Evolutionary conservation across 345 rosid genomes (phyloP).

Genomic region (Lepidium africanum): DNA sequence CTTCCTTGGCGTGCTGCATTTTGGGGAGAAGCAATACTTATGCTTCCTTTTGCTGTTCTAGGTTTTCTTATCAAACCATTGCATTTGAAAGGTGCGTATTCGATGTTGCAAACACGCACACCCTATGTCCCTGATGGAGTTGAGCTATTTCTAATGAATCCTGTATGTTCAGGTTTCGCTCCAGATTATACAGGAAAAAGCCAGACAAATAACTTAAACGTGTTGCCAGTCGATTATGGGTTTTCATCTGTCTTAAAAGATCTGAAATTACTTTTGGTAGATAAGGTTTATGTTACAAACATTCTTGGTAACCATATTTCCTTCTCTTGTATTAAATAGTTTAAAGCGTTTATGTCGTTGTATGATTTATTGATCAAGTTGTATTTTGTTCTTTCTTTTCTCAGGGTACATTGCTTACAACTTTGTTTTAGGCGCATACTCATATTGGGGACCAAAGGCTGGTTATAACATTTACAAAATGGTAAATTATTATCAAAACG

Average conservation of each 20-base stretch:
- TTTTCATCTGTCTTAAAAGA: conserved; percentile 57
- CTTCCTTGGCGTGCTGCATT: conserved; percentile 86
- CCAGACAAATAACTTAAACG: conserved; percentile 15
- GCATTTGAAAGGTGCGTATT: conserved; percentile 67
- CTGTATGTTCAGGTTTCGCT: conserved; percentile 57
- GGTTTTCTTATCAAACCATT: conserved; percentile 83
- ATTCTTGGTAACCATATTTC: conserved; percentile 53
- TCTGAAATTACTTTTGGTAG: conserved; percentile 49
- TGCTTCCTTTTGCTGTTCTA: conserved; percentile 79
- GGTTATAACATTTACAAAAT: conserved; percentile 77
- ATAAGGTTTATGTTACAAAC: conserved; percentile 64
- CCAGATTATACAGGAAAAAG: conserved; percentile 38
- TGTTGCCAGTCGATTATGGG: conserved; percentile 27
- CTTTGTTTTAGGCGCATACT: conserved; percentile 92
- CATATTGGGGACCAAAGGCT: conserved; percentile 98
- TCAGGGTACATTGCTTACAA: conserved; percentile 82
- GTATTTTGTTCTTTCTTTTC: conserved; percentile 20
- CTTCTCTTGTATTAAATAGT: not conserved
- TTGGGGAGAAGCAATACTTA: conserved; percentile 82
- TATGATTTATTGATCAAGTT: conserved; percentile 33
- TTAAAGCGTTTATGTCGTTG: not conserved
- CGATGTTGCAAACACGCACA: not conserved
- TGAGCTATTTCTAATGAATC: conserved; percentile 16
- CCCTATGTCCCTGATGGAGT: not conserved
- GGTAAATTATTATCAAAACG: conserved; percentile 34